These are phyloP conservation scores for Nitzschia palea DNA, from an alignment of 108 stramenopile genomes.

Conservation along the genomic window DNA sequence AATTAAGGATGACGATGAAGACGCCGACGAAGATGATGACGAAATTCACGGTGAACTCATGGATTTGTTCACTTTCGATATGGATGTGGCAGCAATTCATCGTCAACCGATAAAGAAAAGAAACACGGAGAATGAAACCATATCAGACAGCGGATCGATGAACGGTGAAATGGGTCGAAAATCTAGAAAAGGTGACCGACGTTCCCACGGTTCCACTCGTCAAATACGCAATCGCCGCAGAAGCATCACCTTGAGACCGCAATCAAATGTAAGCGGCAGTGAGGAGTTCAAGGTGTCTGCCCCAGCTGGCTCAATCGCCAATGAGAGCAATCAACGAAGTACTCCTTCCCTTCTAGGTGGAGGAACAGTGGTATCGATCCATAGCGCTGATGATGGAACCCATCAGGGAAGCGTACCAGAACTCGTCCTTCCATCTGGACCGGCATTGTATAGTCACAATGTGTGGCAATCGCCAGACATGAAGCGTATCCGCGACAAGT, in stretches of 20 bases:
- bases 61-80: slow-evolving; percentile 72
- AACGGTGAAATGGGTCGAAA: slow-evolving; percentile 4
- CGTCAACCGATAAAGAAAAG: neutral
- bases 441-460: slow-evolving; percentile 44
- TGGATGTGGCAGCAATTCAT: slow-evolving; percentile 66
- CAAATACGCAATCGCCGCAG: slow-evolving; percentile 18
- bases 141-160: slow-evolving; percentile 17
- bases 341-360: neutral
- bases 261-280: neutral
- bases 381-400: neutral
- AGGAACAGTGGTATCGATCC: slow-evolving; percentile 10
- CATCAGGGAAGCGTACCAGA: slow-evolving; percentile 17
- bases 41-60: slow-evolving; percentile 46
- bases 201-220: neutral
- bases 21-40: slow-evolving; percentile 28
- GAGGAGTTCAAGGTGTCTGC: slow-evolving; percentile 3
- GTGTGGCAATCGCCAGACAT: slow-evolving; percentile 64
- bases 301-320: neutral
- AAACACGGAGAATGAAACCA: neutral
- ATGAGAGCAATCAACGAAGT: neutral
- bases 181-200: neutral
- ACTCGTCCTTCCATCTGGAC: slow-evolving; percentile 58
- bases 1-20: slow-evolving; percentile 49
- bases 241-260: neutral
- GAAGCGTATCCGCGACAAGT: slow-evolving; percentile 54